phyloP scores from a whole-genome alignment of 495 filamentous ascomycete genomes.

The Tuber melanosporum region DNA sequence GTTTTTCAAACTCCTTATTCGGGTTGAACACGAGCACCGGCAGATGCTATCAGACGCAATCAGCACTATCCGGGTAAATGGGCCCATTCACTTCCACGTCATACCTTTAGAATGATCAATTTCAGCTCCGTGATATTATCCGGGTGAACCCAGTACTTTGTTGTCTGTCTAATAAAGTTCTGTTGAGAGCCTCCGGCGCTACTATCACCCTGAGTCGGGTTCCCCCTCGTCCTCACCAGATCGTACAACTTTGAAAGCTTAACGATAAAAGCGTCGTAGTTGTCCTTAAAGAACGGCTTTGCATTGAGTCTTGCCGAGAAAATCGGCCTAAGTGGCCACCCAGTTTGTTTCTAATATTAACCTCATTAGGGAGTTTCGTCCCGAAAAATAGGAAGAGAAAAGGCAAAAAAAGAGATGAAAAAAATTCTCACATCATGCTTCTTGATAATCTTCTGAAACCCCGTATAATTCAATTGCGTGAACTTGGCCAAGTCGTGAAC shows the following conservation, averaged over 20 bases:
- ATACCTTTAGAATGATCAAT: slow-evolving; percentile 83
- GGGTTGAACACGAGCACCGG: slow-evolving; percentile 96
- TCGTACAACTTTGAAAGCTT: slow-evolving; percentile 96
- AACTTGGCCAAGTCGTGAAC: slow-evolving; percentile 98
- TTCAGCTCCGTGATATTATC: slow-evolving; percentile 99
- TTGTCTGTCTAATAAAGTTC: slow-evolving; percentile 94
- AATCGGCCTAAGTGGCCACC: slow-evolving; percentile 86
- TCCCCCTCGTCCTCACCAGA: slow-evolving; percentile 81
- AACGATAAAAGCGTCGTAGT: slow-evolving; percentile 93
- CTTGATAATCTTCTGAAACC: slow-evolving; percentile 99
- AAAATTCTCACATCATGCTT: slow-evolving; percentile 78
- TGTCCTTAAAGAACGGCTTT: slow-evolving; percentile 96
- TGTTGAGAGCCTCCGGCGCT: slow-evolving; percentile 86
- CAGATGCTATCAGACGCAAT: slow-evolving; percentile 56
- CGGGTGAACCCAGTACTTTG: slow-evolving; percentile 98
- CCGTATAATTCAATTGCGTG: slow-evolving; percentile 96
- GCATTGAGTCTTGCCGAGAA: slow-evolving; percentile 89
- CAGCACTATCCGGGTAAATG: slow-evolving; percentile 9
- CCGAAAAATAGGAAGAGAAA: neutral
- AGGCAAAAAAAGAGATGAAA: slow-evolving; percentile 23
- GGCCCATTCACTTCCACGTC: neutral
- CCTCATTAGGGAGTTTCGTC: neutral
- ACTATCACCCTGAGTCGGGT: slow-evolving; percentile 85
- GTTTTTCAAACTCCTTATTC: slow-evolving; percentile 85
- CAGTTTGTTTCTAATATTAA: slow-evolving; percentile 70